phyloP scores from a whole-genome alignment of 2,329 filamentous ascomycete genomes.

The Exophiala xenobiotica region DNA sequence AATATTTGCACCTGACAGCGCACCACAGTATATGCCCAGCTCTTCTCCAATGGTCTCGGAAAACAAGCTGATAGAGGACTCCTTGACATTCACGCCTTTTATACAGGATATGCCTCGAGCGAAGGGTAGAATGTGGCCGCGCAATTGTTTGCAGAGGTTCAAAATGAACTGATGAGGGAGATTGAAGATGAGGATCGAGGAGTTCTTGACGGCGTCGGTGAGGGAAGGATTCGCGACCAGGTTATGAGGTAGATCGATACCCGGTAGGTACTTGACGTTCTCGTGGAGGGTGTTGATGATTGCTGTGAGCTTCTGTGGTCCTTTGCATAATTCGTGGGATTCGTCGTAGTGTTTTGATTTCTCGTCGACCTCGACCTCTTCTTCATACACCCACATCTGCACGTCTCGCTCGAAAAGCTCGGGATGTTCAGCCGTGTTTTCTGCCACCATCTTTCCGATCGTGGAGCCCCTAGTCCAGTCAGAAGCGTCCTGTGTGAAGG shows the following conservation, averaged over 20 bases:
- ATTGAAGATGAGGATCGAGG: slow-evolving; percentile 93
- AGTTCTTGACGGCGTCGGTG: slow-evolving; percentile 74
- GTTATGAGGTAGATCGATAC: slow-evolving; percentile 78
- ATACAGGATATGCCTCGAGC: slow-evolving; percentile 95
- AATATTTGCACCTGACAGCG: slow-evolving; percentile 93
- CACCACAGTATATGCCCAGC: slow-evolving; percentile 93
- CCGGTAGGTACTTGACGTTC: slow-evolving; percentile 97
- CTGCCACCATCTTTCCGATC: slow-evolving; percentile 93
- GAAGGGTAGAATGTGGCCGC: slow-evolving; percentile 85
- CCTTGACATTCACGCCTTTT: slow-evolving; percentile 92
- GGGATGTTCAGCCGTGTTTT: slow-evolving; percentile 77
- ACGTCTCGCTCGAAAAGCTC: slow-evolving; percentile 84
- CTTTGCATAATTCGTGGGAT: slow-evolving; percentile 55
- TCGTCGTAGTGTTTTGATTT: slow-evolving; percentile 71
- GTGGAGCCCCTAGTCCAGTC: slow-evolving; percentile 73
- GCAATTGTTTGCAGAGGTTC: slow-evolving; percentile 77
- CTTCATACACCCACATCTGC: slow-evolving; percentile 99
- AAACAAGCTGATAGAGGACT: slow-evolving; percentile 83
- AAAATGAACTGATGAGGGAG: slow-evolving; percentile 94
- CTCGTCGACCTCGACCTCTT: slow-evolving; percentile 73
- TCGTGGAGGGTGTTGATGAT: slow-evolving; percentile 92
- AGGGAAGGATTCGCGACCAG: slow-evolving; percentile 79
- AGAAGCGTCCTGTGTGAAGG: background rate
- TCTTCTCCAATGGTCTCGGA: slow-evolving; percentile 90
- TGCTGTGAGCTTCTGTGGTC: slow-evolving; percentile 80